Evolutionary conservation across 306 rosid species (phyloP), one percentile per base, ranked within the genome.

Genomic region (Alnus rubra): DNA sequence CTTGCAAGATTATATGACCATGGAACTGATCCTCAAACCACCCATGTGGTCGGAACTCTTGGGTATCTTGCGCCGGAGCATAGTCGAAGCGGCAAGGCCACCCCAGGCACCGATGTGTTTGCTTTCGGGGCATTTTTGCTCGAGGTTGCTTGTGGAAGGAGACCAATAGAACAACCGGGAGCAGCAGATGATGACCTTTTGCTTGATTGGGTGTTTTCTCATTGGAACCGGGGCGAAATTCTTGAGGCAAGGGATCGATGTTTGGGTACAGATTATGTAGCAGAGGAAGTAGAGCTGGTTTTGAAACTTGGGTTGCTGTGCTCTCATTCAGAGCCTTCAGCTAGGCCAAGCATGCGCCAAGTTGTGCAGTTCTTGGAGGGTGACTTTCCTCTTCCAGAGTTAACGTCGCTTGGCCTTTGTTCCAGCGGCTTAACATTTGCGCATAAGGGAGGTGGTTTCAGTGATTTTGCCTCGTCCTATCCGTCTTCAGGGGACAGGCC

Each of bases 221-320:
- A 23, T 9, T 67, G 62, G 89, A 83, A 28, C 89, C 87, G 18
- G 82, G 53, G 45, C 2, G 35, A 58, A 8, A 82, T 83, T 0
- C 76, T 89, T 39, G 92, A 87, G 3, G 89, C 81, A 31, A 88
- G 86, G 53, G 98, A 93, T 15, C 81, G 73, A 3, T 87, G 83
- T 45, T 65, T 86, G 3, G 47, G 75, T 13, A 89, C 91, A 3
- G 9, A 63, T 30, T 91, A 62, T 76, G 81, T 78, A 42, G 87
- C 63, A 56, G 73, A 3, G 2, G 93, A 91, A 79, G 83, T 84
- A 1, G 13, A 75, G 69, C 45, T 86, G 84, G 90, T 91, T 48
- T 47, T 91, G 91, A 90, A 91, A 78, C n/a, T 93, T 69, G 98
- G 98, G 18, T 60, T 93, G 72, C 37, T 91, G 37, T 90, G 98